phyloP scores from a whole-genome alignment of 192 early-diverging fungal species.

The Rhizophagus sp. region DNA sequence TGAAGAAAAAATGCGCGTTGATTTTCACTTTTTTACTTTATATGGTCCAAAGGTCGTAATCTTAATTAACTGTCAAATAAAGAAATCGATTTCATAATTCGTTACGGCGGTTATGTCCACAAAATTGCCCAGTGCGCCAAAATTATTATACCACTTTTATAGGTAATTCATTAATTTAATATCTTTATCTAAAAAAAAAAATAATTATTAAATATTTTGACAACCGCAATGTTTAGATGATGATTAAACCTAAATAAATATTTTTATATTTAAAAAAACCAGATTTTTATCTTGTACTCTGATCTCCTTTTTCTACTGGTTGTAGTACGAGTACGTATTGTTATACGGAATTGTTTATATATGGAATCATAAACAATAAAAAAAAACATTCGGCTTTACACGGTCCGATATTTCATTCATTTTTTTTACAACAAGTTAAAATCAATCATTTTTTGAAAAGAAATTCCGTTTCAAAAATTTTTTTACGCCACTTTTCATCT shows the following conservation, averaged over 20 bases:
- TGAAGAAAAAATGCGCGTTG: too few species aligned
- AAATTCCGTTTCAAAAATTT: not conserved
- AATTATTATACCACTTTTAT: not conserved
- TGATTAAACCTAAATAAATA: not conserved
- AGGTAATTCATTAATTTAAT: not conserved
- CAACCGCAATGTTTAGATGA: not conserved
- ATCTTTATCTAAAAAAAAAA: not conserved
- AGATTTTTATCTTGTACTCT: not conserved
- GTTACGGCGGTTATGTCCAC: not conserved
- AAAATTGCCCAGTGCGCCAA: not conserved
- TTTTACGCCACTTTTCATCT: too few species aligned
- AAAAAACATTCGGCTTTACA: not conserved
- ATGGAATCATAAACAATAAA: too few species aligned
- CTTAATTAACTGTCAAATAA: too few species aligned
- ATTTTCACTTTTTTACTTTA: too few species aligned
- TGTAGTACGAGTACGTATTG: not conserved
- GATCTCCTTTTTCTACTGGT: not conserved
- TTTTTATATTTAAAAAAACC: not conserved
- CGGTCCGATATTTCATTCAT: not conserved
- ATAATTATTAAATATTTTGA: not conserved
- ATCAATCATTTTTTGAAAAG: too few species aligned
- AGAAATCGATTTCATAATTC: too few species aligned
- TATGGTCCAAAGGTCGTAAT: too few species aligned
- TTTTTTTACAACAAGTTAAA: too few species aligned
- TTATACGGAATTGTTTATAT: too few species aligned